These are phyloP conservation scores for Zymoseptoria tritici DNA, from an alignment of 2,329 filamentous ascomycete species.

Conservation along the genomic window DNA sequence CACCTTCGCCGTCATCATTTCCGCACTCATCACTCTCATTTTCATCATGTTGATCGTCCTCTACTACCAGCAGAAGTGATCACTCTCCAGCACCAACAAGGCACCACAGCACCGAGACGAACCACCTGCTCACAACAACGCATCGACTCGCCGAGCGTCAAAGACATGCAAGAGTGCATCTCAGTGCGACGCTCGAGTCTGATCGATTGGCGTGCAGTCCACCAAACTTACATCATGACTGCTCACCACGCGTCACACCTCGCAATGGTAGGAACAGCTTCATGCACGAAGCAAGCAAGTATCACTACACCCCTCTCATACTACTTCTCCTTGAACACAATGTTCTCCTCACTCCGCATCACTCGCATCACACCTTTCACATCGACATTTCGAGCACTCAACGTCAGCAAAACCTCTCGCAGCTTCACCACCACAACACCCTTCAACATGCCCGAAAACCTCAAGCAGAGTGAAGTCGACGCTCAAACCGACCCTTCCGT, in stretches of 20 bases:
- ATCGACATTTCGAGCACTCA: background rate
- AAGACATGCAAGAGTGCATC: background rate
- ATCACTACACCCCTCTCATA: background rate
- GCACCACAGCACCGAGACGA: background rate
- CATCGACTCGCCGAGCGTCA: background rate
- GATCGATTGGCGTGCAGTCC: background rate
- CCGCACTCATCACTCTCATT: background rate
- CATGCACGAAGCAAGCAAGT: background rate
- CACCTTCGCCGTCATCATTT: background rate
- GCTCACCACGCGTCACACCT: background rate
- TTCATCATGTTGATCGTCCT: background rate
- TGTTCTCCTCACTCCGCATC: background rate
- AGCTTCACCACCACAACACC: constrained; percentile 10
- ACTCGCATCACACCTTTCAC: background rate
- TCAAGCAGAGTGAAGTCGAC: constrained; percentile 35
- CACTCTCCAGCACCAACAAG: background rate
- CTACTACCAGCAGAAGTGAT: background rate
- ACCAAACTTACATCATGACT: background rate
- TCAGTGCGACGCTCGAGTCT: background rate
- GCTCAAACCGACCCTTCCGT: constrained; percentile 41
- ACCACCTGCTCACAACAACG: background rate
- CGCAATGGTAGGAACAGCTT: background rate
- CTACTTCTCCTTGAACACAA: background rate
- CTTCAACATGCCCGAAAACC: constrained; percentile 40
- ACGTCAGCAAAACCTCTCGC: constrained; percentile 1